Percentiles rank a stretch among this genome's conserved stretches.
Evolutionary conservation across 2,329 filamentous ascomycete species (phyloP).

Genomic region (Arthroderma sp.): DNA sequence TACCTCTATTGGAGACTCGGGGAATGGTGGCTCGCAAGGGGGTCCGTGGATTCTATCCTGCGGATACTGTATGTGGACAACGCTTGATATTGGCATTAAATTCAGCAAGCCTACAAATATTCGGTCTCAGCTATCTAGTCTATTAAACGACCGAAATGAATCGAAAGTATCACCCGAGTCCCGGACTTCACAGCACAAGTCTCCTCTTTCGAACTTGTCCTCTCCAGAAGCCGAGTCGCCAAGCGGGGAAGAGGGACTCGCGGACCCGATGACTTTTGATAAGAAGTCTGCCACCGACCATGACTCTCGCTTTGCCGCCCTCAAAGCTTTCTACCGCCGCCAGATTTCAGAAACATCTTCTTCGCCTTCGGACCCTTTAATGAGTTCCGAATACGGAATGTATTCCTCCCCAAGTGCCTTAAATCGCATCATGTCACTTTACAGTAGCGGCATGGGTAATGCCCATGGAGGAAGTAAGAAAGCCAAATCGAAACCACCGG

Average conservation of each 20-base stretch:
- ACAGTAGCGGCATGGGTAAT: slow-evolving; percentile 50
- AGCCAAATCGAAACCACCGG: slow-evolving; percentile 50
- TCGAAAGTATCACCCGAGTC: slow-evolving; percentile 28
- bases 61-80: slow-evolving; percentile 86
- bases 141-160: slow-evolving; percentile 39
- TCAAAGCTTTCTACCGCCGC: slow-evolving; percentile 68
- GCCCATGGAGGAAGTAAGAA: slow-evolving; percentile 44
- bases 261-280: slow-evolving; percentile 21
- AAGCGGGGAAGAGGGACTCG: slow-evolving; percentile 19
- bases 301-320: slow-evolving; percentile 56
- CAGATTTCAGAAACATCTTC: slow-evolving; percentile 55
- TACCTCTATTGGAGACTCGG: slow-evolving; percentile 51
- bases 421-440: slow-evolving; percentile 81
- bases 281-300: slow-evolving; percentile 36
- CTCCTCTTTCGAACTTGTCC: slow-evolving; percentile 24
- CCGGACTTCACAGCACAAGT: slow-evolving; percentile 19
- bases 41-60: slow-evolving; percentile 70
- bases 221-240: slow-evolving; percentile 16
- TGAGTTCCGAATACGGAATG: slow-evolving; percentile 34
- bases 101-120: slow-evolving; percentile 86
- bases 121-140: slow-evolving; percentile 59
- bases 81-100: slow-evolving; percentile 74
- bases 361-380: slow-evolving; percentile 37
- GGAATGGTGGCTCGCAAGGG: slow-evolving; percentile 26
- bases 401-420: slow-evolving; percentile 68